Base-by-base conservation (phyloP, 1,139 yeast species). In the Kazachstania sp. region DNA sequence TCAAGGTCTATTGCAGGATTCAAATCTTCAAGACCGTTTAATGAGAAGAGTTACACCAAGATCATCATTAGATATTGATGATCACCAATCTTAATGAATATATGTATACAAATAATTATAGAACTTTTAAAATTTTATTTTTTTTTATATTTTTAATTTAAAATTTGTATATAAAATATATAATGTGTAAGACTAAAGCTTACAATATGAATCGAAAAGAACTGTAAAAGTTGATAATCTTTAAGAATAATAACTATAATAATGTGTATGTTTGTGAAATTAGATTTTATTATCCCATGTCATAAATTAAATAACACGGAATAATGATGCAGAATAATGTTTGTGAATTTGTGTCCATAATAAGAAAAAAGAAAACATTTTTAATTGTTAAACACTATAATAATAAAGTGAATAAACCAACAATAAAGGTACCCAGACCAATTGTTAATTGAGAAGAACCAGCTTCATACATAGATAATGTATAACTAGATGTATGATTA, bases 1-100 rank as follows among this genome's bases (percentile, higher is more conserved):
- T 15, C 67, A 67, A 12, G 65, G 70, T 45, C 63, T 79, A 61
- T 56, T 69, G 44, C 69, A 72, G 16, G 57, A 56, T 38, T 49
- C 57, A 29, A 45, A 50, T 38, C 44, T 63, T 20, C 68, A 65
- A 46, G 61, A 61, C 32, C 54, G 60, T 34, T 48, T 65, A 26
- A 39, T 60, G 18, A 50, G 62, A 45, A 54, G 66, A 41, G 55
- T 64, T 4, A 59, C 65, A 3, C 65, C 65, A 16, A 53, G 60
- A 23, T 54, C 65, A 2, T 61, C 66, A 3, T 23, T 54, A 12
- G 65, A 60, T 38, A 15, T 32, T 15, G 39, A 41, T 38, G 28
- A 37, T 19, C n/a, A 28, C 30, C 16, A 28, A 38, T 28, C 32
- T 16, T 38, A 26, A 38, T 26, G 15, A 36, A 36, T 30, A 30